Evolutionary conservation across 78 protist species (phyloP).

Genomic region (Dictyostelium capitatum): DNA sequence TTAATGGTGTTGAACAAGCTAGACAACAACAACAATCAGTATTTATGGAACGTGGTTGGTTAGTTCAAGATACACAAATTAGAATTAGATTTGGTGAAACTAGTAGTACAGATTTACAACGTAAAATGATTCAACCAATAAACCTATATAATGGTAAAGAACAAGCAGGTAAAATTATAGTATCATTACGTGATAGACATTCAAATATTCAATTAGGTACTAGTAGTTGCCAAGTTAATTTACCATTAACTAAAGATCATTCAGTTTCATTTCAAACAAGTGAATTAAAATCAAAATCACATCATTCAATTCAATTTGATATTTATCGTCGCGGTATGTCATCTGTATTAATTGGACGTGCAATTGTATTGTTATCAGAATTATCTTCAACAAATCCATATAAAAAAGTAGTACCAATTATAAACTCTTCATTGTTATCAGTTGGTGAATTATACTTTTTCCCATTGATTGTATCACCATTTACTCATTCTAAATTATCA

Average conservation of each 20-base stretch:
- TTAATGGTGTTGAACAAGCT: neutral
- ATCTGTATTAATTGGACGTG: constrained; percentile 57
- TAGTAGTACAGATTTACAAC: constrained; percentile 44
- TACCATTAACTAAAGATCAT: constrained; percentile 52
- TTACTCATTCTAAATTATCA: constrained; percentile 39
- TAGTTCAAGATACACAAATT: constrained; percentile 62
- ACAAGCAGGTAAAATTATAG: constrained; percentile 58
- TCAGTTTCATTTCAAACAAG: constrained; percentile 50
- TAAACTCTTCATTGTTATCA: constrained; percentile 37
- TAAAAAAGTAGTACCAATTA: constrained; percentile 30
- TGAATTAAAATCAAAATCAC: neutral
- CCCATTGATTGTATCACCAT: constrained; percentile 62
- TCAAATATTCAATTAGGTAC: neutral
- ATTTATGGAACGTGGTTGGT: constrained; percentile 65
- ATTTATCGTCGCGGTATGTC: constrained; percentile 69
- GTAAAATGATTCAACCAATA: constrained; percentile 47
- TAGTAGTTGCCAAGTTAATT: neutral
- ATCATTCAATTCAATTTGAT: constrained; percentile 50
- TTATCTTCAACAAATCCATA: neutral
- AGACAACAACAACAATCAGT: neutral
- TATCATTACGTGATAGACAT: neutral
- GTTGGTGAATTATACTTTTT: constrained; percentile 60
- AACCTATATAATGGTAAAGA: constrained; percentile 35
- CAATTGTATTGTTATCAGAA: constrained; percentile 25
- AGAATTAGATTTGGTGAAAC: constrained; percentile 72